Percentiles rank a stretch among this genome's conserved stretches.
Conservation (phyloP, 1,284 basidiomycete genomes). For the Malassezia psittaci region DNA sequence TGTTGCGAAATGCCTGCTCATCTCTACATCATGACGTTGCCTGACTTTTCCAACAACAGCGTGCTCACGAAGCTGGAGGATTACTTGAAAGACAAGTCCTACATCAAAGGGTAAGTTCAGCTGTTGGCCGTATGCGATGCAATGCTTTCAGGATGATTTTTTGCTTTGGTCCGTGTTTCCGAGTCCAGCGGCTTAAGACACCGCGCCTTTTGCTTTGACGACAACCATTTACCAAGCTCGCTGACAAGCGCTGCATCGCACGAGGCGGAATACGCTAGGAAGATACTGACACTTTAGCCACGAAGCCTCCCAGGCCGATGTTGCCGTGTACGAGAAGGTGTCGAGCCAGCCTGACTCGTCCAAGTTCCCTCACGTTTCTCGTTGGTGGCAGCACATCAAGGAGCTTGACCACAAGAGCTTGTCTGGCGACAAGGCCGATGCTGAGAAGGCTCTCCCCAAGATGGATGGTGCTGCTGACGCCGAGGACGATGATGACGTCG, state of each 20-base stretch:
- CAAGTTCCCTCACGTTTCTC: constrained; percentile 65
- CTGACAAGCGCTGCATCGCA: constrained; percentile 22
- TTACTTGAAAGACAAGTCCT: constrained; percentile 40
- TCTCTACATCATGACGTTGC: constrained; percentile 38
- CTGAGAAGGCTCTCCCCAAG: constrained; percentile 28
- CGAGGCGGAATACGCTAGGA: constrained; percentile 2
- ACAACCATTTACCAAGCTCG: constrained; percentile 41
- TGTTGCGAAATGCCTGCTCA: not conserved
- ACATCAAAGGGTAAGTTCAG: constrained; percentile 44
- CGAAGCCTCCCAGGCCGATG: constrained; percentile 91
- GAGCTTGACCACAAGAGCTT: constrained; percentile 41
- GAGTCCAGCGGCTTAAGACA: constrained; percentile 49
- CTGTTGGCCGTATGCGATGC: not conserved
- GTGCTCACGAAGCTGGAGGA: constrained; percentile 37
- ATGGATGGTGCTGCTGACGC: constrained; percentile 44
- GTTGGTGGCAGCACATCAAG: constrained; percentile 67
- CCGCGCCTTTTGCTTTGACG: constrained; percentile 47
- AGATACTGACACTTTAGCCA: constrained; percentile 55
- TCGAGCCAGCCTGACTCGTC: constrained; percentile 56
- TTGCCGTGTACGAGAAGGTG: constrained; percentile 72
- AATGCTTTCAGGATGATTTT: constrained; percentile 32
- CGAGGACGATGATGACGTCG: constrained; percentile 73
- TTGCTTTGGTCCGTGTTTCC: constrained; percentile 49
- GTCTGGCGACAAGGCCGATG: constrained; percentile 43
- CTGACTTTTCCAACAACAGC: constrained; percentile 39